Evolutionary conservation across 1,284 basidiomycete genomes (phyloP), one percentile per base, ranked within the genome.

Genomic region (Boletus sp.): DNA sequence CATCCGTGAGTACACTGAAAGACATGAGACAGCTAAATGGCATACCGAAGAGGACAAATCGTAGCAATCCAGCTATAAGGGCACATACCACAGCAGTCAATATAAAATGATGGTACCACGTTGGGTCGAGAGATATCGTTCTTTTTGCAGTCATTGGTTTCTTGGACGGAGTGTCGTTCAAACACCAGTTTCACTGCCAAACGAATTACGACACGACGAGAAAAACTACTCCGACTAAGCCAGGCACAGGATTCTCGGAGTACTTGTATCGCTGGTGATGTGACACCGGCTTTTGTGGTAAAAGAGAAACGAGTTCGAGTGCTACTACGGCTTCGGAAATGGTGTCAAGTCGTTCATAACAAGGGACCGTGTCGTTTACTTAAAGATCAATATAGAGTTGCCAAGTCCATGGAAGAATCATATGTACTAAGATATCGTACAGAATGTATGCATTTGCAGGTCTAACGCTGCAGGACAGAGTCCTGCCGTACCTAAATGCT

Each of bases 51-150:
- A 83, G 49, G 19, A 72, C 50, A 58, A 71, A 70, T 39, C 78
- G 67, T 25, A 76, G 54, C 39, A 76, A 51, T 14, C 78, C 81
- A 16, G 76, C 57, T 26, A 72, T 47, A 3, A 80, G 38, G 4
- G 70, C 68, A 32, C 72, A 53, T 12, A 56, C 60, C 5, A 72
- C 61, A 13, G 70, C 68, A 29, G 68, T 66, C 45, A 74, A 58
- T 13, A 75, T 74, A 23, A 73, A 52, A 57, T 74, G 74, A 54
- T 82, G 79, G 36, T 74, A 71, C 77, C 80, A 81, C 52, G 71
- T 68, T 36, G 78, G 72, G 57, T 77, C 80, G 41, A 80, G 48
- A 20, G 68, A 65, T 41, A 71, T 30, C 2, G 52, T 36, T 49
- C 37, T 57, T 53, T 63, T 67, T 12, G 44, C 14, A 20, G 58